Evolutionary conservation across 306 rosid species (phyloP).

Genomic region (Quercus parvula): DNA sequence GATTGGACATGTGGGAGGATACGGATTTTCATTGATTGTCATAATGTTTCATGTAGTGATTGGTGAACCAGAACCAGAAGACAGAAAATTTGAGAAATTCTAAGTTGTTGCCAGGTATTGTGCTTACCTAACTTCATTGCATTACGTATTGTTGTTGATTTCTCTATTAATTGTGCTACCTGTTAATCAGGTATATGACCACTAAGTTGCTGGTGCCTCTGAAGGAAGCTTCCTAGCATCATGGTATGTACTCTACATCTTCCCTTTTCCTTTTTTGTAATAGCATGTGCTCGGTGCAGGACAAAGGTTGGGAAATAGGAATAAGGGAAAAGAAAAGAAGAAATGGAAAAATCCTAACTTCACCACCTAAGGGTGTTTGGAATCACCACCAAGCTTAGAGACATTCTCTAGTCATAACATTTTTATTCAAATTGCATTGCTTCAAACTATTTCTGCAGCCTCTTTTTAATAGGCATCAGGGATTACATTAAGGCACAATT

Average conservation of each 20-base stretch:
- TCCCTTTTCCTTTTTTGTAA: background rate
- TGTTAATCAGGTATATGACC: slow-evolving; percentile 34
- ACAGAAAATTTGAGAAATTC: background rate
- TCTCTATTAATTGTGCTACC: slow-evolving; percentile 12
- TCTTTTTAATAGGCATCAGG: too few relatives aligned
- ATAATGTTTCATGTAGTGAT: slow-evolving; percentile 24
- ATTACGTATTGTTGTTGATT: slow-evolving; percentile 5
- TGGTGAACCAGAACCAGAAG: slow-evolving; percentile 18
- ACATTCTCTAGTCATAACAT: too few relatives aligned
- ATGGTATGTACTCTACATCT: slow-evolving; percentile 4
- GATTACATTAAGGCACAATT: too few relatives aligned
- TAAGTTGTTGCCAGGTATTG: slow-evolving; percentile 33
- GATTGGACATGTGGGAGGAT: slow-evolving; percentile 32
- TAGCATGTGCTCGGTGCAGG: background rate
- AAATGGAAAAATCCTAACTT: too few relatives aligned
- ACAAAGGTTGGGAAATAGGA: too few relatives aligned
- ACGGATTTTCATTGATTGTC: slow-evolving; percentile 21
- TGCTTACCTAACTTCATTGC: slow-evolving; percentile 15
- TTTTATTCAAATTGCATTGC: too few relatives aligned
- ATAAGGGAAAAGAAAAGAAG: too few relatives aligned
- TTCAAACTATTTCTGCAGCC: too few relatives aligned
- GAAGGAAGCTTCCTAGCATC: slow-evolving; percentile 26
- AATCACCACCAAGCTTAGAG: too few relatives aligned
- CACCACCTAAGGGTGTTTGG: too few relatives aligned
- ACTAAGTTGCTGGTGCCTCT: slow-evolving; percentile 13